Evolutionary conservation across 331 rosid species (phyloP), one percentile per base, ranked within the genome.

Genomic region (Acacia concinna): DNA sequence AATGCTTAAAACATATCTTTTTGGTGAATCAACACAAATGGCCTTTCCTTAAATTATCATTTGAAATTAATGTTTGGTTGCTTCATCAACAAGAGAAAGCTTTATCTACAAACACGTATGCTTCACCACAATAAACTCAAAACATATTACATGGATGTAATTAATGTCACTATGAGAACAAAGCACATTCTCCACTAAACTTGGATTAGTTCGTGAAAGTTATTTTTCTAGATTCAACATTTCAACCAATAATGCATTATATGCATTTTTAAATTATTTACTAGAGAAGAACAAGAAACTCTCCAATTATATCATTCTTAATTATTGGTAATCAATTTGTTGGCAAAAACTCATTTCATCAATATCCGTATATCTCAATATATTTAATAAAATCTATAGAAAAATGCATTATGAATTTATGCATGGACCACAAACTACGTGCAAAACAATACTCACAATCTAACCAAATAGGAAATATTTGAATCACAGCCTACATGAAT

Each of bases 61-160:
- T 31, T 12, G 37, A 17, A 72, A 72, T 72, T 14, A 21, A 27
- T 51, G 40, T 1, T 18, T 1, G 44, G 63, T 3, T 49, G 76
- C 77, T 72, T 72, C 18, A 51, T 51, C 76, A 11, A 32, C 34
- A 72, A 72, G 77, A 34, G 47, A 72, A 51, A 51, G 34, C 47
- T 18, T 51, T 63, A 32, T 6, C 13, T 3, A 31, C 13, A 15
- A 31, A 71, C 76, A 71, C 64, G 64, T 20, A 72, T 15, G 64
- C 46, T 0, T 20, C 0, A 49, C 44, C 32, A 46, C 34, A 5
- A 31, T 38, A 2, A 49, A 40, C n/a, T 69, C 31, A 0, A 12
- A 6, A 0, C 13, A 4, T 27, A 69, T 8, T 21, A 17, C 8
- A 11, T 56, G 4, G 62, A n/a, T 9, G 12, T 52, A 52, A 52